Base-by-base conservation (phyloP, 2,329 filamentous ascomycete genomes). In the Calonectria montana region DNA sequence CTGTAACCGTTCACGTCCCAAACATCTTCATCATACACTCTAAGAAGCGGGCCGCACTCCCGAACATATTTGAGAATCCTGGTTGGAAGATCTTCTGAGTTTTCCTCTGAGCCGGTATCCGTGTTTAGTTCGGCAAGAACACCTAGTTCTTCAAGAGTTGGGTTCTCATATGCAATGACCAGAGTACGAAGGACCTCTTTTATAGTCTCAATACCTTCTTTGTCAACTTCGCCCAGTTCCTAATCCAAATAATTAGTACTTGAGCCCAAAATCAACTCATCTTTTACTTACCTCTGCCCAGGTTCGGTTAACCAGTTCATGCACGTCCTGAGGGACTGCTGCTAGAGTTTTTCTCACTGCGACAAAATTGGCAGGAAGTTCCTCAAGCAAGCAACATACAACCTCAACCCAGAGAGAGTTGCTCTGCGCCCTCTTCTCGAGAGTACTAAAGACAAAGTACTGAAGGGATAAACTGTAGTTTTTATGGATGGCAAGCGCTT, bases 111-210 rank as follows among this genome's bases (percentile, higher is more conserved):
- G 9, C 37, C 43, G 15, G 59, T 4, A 23, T 62, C 55, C 7
- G 50, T 53, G 15, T 55, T 45, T 9, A 73, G 15, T 23, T 70
- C 71, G 29, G 68, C 68, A 68, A 73, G 65, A 9, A 73, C 35
- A 31, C 47, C 50, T 1, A 73, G 45, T 18, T 73, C 71, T 13
- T 71, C 57, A 3, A 71, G 45, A 18, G 71, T 73, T 41, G 68
- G 71, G 8, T 71, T 62, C 31, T 73, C 71, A 31, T 71, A 68
- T 2, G 71, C 65, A 9, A 73, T 53, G 9, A 71, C 65, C 1
- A 73, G 37, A 13, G 68, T 71, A n/a, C 71, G 71, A 12, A 73
- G 71, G 21, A 73, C 67, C n/a, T 73, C 71, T 12, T 73, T 71
- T 47, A 64, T 53, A 23, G 47, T 71, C 16, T 71, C 67, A 12